phyloP scores from a whole-genome alignment of 179 eudicot species.

The Dionaea muscipula region DNA sequence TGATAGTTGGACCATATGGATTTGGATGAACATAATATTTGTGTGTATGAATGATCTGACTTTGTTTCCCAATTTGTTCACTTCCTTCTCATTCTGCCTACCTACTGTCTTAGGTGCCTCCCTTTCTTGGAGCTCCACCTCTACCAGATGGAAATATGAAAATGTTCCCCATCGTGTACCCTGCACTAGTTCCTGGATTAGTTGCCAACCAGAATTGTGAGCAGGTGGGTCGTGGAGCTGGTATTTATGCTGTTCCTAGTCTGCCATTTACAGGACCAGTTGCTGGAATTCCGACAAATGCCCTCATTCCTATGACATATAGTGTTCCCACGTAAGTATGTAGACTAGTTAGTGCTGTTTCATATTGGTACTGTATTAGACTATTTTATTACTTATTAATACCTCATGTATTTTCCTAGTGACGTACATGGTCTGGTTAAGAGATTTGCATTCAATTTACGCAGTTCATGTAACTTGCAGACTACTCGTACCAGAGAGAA shows the following conservation, averaged over 20 bases:
- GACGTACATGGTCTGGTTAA: too few species aligned
- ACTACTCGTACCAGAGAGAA: too few species aligned
- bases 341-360: too few species aligned
- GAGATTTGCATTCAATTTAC: too few species aligned
- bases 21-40: too few species aligned
- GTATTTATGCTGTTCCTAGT: constrained; percentile 81
- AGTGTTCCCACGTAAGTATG: constrained; percentile 72
- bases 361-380: too few species aligned
- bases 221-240: constrained; percentile 63
- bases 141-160: constrained; percentile 40
- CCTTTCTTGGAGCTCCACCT: constrained; percentile 23
- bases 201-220: constrained; percentile 50
- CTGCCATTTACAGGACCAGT: constrained; percentile 47
- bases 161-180: constrained; percentile 68
- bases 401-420: too few species aligned
- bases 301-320: constrained; percentile 89
- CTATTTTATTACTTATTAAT: too few species aligned
- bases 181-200: constrained; percentile 52
- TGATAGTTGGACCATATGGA: too few species aligned
- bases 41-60: too few species aligned
- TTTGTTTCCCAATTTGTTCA: too few species aligned
- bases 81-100: background rate
- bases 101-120: constrained; percentile 32
- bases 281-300: constrained; percentile 54
- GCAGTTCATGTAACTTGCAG: too few species aligned